phyloP scores from a whole-genome alignment of 2,329 filamentous ascomycete genomes.

The Microcera coccophila region DNA sequence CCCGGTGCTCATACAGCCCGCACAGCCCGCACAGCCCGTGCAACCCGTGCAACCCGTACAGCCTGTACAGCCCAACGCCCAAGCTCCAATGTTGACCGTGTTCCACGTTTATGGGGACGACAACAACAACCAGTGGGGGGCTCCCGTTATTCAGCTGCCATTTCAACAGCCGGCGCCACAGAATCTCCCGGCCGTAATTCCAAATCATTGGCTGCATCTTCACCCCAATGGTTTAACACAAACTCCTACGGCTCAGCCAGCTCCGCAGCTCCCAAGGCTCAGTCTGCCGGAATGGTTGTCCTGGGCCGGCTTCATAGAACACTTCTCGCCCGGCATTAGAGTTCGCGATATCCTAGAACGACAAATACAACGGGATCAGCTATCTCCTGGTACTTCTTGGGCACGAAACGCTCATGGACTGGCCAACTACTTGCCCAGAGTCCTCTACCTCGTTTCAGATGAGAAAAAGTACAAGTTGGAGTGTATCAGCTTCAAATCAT shows the following conservation, averaged over 20 bases:
- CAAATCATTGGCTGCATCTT: neutral
- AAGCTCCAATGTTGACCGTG: neutral
- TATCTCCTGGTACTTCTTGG: no score
- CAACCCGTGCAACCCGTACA: conserved; percentile 14
- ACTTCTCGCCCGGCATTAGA: conserved; percentile 38
- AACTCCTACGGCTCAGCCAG: neutral
- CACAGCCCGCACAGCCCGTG: conserved; percentile 11
- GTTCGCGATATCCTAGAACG: conserved; percentile 22
- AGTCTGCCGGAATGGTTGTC: conserved; percentile 32
- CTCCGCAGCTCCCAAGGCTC: conserved; percentile 11
- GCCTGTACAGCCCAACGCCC: no score
- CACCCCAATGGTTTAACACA: neutral
- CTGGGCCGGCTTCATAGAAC: conserved; percentile 42
- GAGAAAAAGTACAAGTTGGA: conserved; percentile 31
- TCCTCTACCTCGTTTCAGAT: conserved; percentile 22
- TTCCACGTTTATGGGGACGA: no score
- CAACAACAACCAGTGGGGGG: neutral
- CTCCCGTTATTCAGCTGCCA: neutral
- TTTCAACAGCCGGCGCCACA: neutral
- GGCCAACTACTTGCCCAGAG: conserved; percentile 19
- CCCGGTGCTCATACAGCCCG: conserved; percentile 4
- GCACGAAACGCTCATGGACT: neutral
- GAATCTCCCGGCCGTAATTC: neutral
- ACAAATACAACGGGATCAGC: neutral
- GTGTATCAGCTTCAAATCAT: conserved; percentile 53